A percentile compares a stretch with the other conserved stretches of the same genome.
Conservation (phyloP, 805 yeast species). For the Saccharomyces jurei region DNA sequence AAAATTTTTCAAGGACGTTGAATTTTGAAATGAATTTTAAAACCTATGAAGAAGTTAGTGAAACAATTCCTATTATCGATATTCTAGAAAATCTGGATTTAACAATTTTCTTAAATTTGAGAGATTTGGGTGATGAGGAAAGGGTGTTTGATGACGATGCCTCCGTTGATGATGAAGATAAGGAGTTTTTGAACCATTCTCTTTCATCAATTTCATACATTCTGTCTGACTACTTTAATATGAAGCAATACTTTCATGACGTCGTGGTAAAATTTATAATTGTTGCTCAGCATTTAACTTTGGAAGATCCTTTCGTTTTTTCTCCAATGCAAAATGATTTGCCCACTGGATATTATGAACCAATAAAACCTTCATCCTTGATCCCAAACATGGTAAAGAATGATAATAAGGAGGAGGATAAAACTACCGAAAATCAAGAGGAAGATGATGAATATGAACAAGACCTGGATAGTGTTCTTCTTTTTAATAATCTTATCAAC, state of each 20-base stretch:
- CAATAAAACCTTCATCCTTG: constrained; percentile 7
- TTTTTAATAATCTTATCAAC: constrained; percentile 39
- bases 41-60: constrained; percentile 28
- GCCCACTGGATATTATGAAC: constrained; percentile 26
- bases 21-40: constrained; percentile 22
- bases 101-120: constrained; percentile 25
- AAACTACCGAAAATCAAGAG: background rate
- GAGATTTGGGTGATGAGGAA: constrained; percentile 7
- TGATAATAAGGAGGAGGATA: background rate
- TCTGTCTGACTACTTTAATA: constrained; percentile 57
- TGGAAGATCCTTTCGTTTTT: constrained; percentile 68
- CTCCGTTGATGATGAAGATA: constrained; percentile 15
- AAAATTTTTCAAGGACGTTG: constrained; percentile 6
- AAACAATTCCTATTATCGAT: constrained; percentile 21
- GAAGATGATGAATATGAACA: background rate
- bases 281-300: constrained; percentile 57
- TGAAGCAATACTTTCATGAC: constrained; percentile 64
- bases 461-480: constrained; percentile 17
- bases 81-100: constrained; percentile 28
- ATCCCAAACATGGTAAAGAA: background rate
- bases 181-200: constrained; percentile 22
- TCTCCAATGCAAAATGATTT: constrained; percentile 47
- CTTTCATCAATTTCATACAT: constrained; percentile 13
- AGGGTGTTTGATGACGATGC: background rate
- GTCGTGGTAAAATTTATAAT: constrained; percentile 46